A percentile compares a stretch with the other conserved stretches of the same genome.
These are phyloP conservation scores for Malbranchea zuffiana DNA, from an alignment of 2,329 filamentous ascomycete genomes.

Conservation along the genomic window DNA sequence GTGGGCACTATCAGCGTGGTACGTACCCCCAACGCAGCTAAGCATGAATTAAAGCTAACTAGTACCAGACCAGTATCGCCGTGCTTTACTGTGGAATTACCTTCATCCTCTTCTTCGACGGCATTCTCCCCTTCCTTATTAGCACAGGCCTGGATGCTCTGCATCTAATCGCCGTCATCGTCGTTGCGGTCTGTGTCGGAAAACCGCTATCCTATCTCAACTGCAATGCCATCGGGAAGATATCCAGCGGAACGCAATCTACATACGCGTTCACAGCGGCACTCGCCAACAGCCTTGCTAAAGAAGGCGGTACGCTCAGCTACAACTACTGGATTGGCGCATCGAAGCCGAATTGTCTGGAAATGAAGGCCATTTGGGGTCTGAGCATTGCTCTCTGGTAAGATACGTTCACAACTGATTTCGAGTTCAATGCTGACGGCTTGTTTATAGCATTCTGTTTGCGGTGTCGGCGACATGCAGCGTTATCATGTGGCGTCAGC, in stretches of 20 bases:
- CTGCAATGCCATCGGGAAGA: conserved; percentile 49
- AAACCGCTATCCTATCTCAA: conserved; percentile 68
- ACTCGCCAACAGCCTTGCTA: conserved; percentile 42
- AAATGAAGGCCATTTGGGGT: conserved; percentile 83
- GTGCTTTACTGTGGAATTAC: conserved; percentile 69
- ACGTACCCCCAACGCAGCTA: conserved; percentile 32
- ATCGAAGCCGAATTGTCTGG: conserved; percentile 58
- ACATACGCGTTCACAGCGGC: conserved; percentile 46
- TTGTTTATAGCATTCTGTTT: conserved; percentile 48
- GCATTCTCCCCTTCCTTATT: conserved; percentile 63
- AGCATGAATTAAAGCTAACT: not conserved
- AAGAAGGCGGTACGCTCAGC: conserved; percentile 40
- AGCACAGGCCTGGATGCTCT: conserved; percentile 54
- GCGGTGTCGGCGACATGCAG: conserved; percentile 51
- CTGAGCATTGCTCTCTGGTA: conserved; percentile 66
- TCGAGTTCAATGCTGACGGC: conserved; percentile 6
- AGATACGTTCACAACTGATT: conserved; percentile 16
- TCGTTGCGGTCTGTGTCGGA: conserved; percentile 66
- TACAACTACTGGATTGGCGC: conserved; percentile 49
- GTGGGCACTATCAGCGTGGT: conserved; percentile 72
- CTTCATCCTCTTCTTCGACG: conserved; percentile 70
- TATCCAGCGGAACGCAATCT: conserved; percentile 37
- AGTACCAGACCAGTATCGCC: conserved; percentile 58
- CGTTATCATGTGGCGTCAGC: conserved; percentile 52
- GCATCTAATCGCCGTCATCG: conserved; percentile 65